Base-by-base conservation (phyloP, 2,329 filamentous ascomycete genomes). In the Atkinsonella hypoxylon region DNA sequence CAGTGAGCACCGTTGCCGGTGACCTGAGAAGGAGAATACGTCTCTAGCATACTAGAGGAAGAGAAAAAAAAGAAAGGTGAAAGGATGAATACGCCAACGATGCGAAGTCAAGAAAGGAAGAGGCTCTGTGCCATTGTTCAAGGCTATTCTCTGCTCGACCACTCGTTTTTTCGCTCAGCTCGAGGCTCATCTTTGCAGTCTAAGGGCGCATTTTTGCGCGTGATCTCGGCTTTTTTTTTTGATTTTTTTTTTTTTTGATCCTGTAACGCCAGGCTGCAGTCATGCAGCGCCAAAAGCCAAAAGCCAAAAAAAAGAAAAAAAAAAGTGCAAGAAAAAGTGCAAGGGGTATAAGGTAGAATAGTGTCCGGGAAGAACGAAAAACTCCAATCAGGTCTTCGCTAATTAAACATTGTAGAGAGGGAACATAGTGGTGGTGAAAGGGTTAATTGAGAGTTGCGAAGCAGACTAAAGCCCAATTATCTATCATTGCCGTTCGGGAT, bases 381-480 rank as follows among this genome's bases (percentile, higher is more conserved):
- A 26, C 13, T 34, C 22, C 22, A 13, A 11, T 13, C 12, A 30
- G 26, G 10, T 12, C 32, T 36, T 36, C 32, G 32, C 32, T 8
- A 36, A 36, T 36, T 36, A 36, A 6, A 36, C 32, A 36, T 36
- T 36, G 10, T 36, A 12, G 3, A 4, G 32, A 15, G 32, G 10
- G 10, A 36, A 12, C 9, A 31, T 7, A 38, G n/a, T 26, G 26
- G n/a, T 26, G 26, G 22, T 41, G 26, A 22, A n/a, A 15, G 4
- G 18, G 12, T 20, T 5, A 7, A 2, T 40, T 32, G 52, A 51
- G 50, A 49, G 53, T 51, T 47, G 45, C 49, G 51, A 32, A 44
- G 49, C 40, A 17, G 48, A 30, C 15, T 11, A 40, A 36, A 22
- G 18, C 20, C 18, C 15, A 6, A 36, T 3, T 3, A 15, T 36